Percentiles rank a stretch among this genome's conserved stretches.
These are phyloP conservation scores for Mycena kentingensis DNA, from an alignment of 768 basidiomycete species.

Conservation along the genomic window DNA sequence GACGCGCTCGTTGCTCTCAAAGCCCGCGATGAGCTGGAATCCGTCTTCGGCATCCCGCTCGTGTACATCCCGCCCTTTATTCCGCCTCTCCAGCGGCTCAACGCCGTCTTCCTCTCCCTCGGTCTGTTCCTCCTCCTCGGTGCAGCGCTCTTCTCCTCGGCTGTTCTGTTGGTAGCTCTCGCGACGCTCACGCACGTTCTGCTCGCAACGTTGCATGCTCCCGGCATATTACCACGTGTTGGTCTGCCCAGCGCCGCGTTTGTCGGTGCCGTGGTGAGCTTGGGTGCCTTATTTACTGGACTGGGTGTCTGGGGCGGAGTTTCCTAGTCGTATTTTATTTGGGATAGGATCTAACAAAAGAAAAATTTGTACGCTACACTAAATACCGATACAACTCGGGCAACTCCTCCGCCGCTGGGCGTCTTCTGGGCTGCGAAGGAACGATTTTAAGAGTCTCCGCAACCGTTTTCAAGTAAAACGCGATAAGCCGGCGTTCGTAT, in stretches of 20 bases:
- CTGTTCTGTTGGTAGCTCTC: constrained; percentile 32
- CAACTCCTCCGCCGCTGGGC: constrained; percentile 3
- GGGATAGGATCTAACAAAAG: too few relatives aligned
- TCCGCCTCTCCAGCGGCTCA: constrained; percentile 73
- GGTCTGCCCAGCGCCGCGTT: constrained; percentile 81
- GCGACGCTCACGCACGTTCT: constrained; percentile 45
- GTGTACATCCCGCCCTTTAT: constrained; percentile 83
- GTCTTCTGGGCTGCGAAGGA: constrained; percentile 5
- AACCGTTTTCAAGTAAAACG: constrained; percentile 14
- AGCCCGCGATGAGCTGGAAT: constrained; percentile 74
- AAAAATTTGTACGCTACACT: too few relatives aligned
- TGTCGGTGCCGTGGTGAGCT: constrained; percentile 60
- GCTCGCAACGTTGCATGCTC: constrained; percentile 66
- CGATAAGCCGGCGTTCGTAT: constrained; percentile 8
- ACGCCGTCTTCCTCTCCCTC: constrained; percentile 69
- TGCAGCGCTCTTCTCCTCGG: constrained; percentile 52
- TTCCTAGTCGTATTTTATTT: too few relatives aligned
- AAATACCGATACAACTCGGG: constrained; percentile 7
- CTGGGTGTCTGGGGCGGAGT: constrained; percentile 74
- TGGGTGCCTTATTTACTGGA: constrained; percentile 73
- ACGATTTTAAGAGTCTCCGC: constrained; percentile 2
- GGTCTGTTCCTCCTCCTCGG: constrained; percentile 66
- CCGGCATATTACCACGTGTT: constrained; percentile 65
- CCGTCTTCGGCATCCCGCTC: constrained; percentile 76
- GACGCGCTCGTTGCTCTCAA: constrained; percentile 65